Evolutionary conservation across 768 basidiomycete species (phyloP).

Genomic region (Phylloporus scabripes): DNA sequence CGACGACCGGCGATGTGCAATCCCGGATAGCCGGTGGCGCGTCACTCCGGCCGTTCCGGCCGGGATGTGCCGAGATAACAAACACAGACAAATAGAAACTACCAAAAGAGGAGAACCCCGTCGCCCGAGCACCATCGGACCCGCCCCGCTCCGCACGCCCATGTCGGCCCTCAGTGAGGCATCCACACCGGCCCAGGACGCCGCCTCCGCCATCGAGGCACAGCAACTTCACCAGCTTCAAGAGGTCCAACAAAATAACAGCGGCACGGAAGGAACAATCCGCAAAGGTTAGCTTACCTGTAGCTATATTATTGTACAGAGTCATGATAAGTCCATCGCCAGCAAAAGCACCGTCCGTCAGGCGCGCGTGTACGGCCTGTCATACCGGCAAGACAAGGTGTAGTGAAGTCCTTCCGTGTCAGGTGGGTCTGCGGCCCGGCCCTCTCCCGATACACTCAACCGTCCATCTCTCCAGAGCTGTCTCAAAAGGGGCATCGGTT

Average conservation of each 20-base stretch:
- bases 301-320: slow-evolving; percentile 6
- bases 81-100: slow-evolving; percentile 24
- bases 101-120: slow-evolving; percentile 20
- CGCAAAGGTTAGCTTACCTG: slow-evolving; percentile 55
- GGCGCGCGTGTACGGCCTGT: slow-evolving; percentile 75
- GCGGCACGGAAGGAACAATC: slow-evolving; percentile 28
- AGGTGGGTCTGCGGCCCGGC: slow-evolving; percentile 39
- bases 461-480: slow-evolving; percentile 51
- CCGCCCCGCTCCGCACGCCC: slow-evolving; percentile 40
- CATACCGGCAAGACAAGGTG: slow-evolving; percentile 81
- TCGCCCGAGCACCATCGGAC: slow-evolving; percentile 27
- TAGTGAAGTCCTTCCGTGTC: slow-evolving; percentile 77
- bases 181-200: slow-evolving; percentile 61
- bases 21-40: slow-evolving; percentile 21
- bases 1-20: slow-evolving; percentile 11
- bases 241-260: slow-evolving; percentile 31
- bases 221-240: slow-evolving; percentile 44
- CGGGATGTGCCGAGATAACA: slow-evolving; percentile 19
- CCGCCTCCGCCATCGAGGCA: slow-evolving; percentile 55
- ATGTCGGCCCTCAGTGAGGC: slow-evolving; percentile 77
- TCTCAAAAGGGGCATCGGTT: slow-evolving; percentile 71
- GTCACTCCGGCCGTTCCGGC: not conserved
- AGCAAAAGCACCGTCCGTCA: slow-evolving; percentile 80
- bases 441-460: slow-evolving; percentile 4
- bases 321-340: slow-evolving; percentile 14